Evolutionary conservation across 2,329 filamentous ascomycete genomes (phyloP).

Genomic region (Zymoseptoria passerinii): DNA sequence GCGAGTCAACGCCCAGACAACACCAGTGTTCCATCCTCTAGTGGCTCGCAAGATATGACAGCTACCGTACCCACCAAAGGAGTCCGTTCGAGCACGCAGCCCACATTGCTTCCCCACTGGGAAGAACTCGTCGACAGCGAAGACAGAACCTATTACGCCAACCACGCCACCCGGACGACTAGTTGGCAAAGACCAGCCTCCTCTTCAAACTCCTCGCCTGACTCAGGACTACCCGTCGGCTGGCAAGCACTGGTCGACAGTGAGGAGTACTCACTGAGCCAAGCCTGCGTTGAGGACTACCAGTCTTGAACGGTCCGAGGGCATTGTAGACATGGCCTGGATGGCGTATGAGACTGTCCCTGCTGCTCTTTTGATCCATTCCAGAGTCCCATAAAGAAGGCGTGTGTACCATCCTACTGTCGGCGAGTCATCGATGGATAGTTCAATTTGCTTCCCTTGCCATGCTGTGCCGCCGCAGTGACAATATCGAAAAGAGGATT

Average conservation of each 20-base stretch:
- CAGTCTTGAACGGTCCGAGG: neutral
- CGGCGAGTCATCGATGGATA: neutral
- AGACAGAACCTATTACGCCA: conserved; percentile 2
- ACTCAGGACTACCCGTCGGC: neutral
- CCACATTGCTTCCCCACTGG: conserved; percentile 1
- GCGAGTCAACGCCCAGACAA: neutral
- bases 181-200: neutral
- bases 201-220: neutral
- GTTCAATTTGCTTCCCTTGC: neutral
- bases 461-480: no score
- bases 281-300: conserved; percentile 2
- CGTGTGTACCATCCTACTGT: neutral
- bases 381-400: neutral
- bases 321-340: neutral
- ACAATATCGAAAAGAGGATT: neutral
- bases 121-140: neutral
- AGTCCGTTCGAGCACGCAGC: neutral
- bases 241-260: conserved; percentile 3
- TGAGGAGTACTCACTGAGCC: conserved; percentile 2
- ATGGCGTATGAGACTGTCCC: neutral
- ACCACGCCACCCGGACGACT: conserved; percentile 2
- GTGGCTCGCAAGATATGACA: neutral
- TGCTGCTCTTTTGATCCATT: neutral
- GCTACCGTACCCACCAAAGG: neutral
- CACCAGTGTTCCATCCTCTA: neutral